These are phyloP conservation scores for Salix brachista DNA, from an alignment of 345 rosid genomes.

Conservation along the genomic window DNA sequence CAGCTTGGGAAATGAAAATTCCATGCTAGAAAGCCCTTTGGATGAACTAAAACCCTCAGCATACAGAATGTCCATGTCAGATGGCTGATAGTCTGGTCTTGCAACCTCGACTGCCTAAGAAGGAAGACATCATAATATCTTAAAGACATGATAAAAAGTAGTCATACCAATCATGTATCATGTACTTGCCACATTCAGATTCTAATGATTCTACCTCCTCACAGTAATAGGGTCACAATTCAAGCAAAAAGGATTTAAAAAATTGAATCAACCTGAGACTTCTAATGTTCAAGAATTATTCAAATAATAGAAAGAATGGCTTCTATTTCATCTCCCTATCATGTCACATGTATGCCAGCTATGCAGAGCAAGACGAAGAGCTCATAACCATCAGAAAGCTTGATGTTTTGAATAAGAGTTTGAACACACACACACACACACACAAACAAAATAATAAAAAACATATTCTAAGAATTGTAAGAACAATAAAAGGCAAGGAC, in stretches of 20 bases:
- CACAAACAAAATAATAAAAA: background rate
- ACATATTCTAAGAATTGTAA: background rate
- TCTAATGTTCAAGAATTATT: background rate
- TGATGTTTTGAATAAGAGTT: background rate
- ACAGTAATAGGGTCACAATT: background rate
- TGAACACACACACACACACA: background rate
- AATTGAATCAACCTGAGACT: background rate
- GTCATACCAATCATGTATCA: background rate
- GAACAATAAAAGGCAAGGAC: slow-evolving; percentile 2
- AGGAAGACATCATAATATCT: slow-evolving; percentile 10
- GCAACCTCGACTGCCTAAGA: slow-evolving; percentile 74
- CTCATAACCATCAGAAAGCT: background rate
- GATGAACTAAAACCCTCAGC: slow-evolving; percentile 69
- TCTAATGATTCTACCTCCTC: background rate
- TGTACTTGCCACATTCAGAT: background rate
- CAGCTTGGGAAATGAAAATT: slow-evolving; percentile 58
- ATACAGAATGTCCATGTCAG: slow-evolving; percentile 76
- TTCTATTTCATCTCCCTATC: background rate
- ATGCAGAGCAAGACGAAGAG: background rate
- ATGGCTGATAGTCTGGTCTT: slow-evolving; percentile 62
- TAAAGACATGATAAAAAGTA: background rate
- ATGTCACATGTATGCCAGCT: background rate
- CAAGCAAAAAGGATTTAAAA: background rate
- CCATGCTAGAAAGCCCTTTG: slow-evolving; percentile 66
- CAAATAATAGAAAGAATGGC: background rate